Percentiles rank a stretch among this genome's conserved stretches.
These are phyloP conservation scores for Starmerella asiatica DNA, from an alignment of 805 yeast species.

Conservation along the genomic window DNA sequence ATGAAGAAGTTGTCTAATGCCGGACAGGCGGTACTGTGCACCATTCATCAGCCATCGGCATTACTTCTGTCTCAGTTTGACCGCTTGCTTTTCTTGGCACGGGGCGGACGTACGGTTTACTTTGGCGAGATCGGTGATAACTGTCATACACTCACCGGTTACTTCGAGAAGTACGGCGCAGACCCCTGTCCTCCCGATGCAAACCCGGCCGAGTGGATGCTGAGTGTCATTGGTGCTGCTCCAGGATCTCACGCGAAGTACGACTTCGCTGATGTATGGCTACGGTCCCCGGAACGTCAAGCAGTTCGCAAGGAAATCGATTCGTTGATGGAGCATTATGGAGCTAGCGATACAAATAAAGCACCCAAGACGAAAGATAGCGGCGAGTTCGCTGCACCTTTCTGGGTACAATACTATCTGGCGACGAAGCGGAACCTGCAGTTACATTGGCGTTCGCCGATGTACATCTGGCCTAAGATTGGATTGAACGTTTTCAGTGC, in stretches of 20 bases:
- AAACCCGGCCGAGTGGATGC: slow-evolving; percentile 66
- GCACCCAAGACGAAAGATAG: slow-evolving; percentile 13
- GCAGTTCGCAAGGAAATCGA: slow-evolving; percentile 27
- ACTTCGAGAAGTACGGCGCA: slow-evolving; percentile 64
- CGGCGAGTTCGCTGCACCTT: slow-evolving; percentile 36
- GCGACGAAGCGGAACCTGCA: slow-evolving; percentile 33
- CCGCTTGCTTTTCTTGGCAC: slow-evolving; percentile 49
- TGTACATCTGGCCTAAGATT: slow-evolving; percentile 49
- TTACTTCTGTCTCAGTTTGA: slow-evolving; percentile 54
- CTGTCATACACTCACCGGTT: slow-evolving; percentile 43
- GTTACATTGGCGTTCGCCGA: slow-evolving; percentile 47
- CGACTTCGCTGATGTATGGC: slow-evolving; percentile 58
- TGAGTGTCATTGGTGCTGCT: slow-evolving; percentile 68
- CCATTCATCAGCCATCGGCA: slow-evolving; percentile 70
- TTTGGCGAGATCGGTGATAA: slow-evolving; percentile 68
- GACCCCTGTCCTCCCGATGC: slow-evolving; percentile 46
- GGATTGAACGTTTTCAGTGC: slow-evolving; percentile 39
- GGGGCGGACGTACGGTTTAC: slow-evolving; percentile 70
- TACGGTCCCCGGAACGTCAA: slow-evolving; percentile 32
- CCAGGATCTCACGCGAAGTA: slow-evolving; percentile 48
- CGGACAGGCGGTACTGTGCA: slow-evolving; percentile 64
- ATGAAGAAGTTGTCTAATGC: slow-evolving; percentile 53
- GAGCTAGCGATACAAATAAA: slow-evolving; percentile 21
- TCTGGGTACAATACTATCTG: slow-evolving; percentile 32
- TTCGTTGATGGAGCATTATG: slow-evolving; percentile 25